Base-by-base conservation (phyloP, 345 rosid species). In the Citrus unshiu region DNA sequence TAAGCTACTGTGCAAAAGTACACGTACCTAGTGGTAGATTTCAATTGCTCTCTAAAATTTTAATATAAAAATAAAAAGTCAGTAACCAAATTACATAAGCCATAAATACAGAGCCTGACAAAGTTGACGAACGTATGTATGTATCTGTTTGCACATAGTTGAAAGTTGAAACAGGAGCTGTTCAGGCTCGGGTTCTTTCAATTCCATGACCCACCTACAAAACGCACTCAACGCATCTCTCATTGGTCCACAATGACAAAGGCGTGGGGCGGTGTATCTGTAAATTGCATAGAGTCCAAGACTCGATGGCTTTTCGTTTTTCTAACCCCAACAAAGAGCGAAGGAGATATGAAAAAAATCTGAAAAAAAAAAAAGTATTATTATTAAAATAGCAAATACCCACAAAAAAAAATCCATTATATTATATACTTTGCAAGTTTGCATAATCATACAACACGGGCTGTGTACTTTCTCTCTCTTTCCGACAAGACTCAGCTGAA, bases 241-340 rank as follows among this genome's bases (percentile, higher is more conserved):
- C 37, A 86, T 84, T 86, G 83, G 89, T 74, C 61, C 62, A 61
- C 32, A n/a, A 9, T 2, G 34, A 39, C 81, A 62, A 29, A 25
- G 78, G 76, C 83, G 79, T 83, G 86, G 84, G 79, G 12, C 86
- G 83, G 81, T 70, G 74, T 76, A 32, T 61, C 59, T 59, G 49
- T 34, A 2, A 19, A 9, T 46, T 12, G 13, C 64, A 10, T n/a
- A 19, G 62, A 63, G 14, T 65, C 69, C 40, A 65, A 65, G 40
- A 8, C 43, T 19, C 6, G 51, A 3, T 65, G 64, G 68, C 51
- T 54, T 54, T 65, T 65, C 24, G 73, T 27, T 54, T 64, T 72
- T 30, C 37, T 34, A 58, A 32, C 3, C 43, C 40, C 76, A 68
- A n/a, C 51, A 34, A 67, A 66, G 73, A 12, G 27, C 73, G 37